Evolutionary conservation across 2,329 filamentous ascomycete species (phyloP).

Genomic region (Phoma sp.): DNA sequence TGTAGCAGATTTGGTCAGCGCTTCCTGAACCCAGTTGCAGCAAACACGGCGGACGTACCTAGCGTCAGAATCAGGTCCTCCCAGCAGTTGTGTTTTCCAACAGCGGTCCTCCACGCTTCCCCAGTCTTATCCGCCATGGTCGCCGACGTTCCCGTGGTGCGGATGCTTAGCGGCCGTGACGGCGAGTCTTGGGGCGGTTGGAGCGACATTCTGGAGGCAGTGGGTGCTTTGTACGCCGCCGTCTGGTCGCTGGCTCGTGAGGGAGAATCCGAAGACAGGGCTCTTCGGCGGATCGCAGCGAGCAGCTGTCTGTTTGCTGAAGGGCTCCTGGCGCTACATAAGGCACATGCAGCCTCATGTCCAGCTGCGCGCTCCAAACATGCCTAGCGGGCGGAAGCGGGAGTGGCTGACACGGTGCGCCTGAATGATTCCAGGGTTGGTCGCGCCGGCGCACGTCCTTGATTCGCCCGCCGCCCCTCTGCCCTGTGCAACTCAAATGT

Average conservation of each 20-base stretch:
- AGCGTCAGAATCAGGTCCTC: slow-evolving; percentile 56
- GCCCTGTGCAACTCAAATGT: slow-evolving; percentile 11
- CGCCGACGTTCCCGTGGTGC: slow-evolving; percentile 43
- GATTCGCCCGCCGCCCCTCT: slow-evolving; percentile 17
- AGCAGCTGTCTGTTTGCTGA: slow-evolving; percentile 21
- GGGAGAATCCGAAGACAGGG: slow-evolving; percentile 5
- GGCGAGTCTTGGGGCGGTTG: slow-evolving; percentile 36
- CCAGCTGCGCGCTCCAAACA: slow-evolving; percentile 9
- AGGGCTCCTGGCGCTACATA: slow-evolving; percentile 29
- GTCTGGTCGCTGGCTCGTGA: slow-evolving; percentile 18
- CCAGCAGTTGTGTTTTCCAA: slow-evolving; percentile 53
- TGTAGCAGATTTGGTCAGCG: slow-evolving; percentile 27
- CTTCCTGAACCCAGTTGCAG: background rate
- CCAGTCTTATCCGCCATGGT: slow-evolving; percentile 51
- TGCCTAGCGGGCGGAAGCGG: slow-evolving; percentile 28
- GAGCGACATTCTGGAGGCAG: slow-evolving; percentile 33
- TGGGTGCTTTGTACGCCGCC: slow-evolving; percentile 15
- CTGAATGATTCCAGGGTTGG: slow-evolving; percentile 4
- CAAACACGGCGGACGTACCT: slow-evolving; percentile 29
- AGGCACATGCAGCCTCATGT: slow-evolving; percentile 37
- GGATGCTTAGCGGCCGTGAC: slow-evolving; percentile 42
- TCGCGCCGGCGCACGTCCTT: slow-evolving; percentile 19
- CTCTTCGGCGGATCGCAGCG: slow-evolving; percentile 7
- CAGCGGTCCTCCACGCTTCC: slow-evolving; percentile 50
- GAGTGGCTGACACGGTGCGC: slow-evolving; percentile 32